These are phyloP conservation scores for Zasmidium angulare DNA, from an alignment of 2,329 filamentous ascomycete species.

Conservation along the genomic window DNA sequence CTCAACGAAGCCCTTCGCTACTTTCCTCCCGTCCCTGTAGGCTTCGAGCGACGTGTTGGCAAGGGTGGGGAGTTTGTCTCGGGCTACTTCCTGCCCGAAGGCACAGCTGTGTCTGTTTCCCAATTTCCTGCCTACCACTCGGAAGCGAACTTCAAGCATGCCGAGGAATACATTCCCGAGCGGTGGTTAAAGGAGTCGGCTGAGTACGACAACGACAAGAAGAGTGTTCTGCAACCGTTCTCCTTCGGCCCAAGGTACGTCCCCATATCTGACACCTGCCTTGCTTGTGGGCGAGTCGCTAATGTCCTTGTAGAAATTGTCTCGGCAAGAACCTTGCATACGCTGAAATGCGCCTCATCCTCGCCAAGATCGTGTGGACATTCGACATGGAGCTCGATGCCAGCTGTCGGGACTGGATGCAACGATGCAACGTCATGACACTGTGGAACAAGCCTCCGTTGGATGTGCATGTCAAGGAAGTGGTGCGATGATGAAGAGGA, in stretches of 20 bases:
- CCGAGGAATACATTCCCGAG: constrained; percentile 31
- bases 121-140: constrained; percentile 26
- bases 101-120: constrained; percentile 27
- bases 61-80: constrained; percentile 28
- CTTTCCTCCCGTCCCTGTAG: constrained; percentile 46
- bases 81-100: constrained; percentile 31
- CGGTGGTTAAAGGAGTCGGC: constrained; percentile 29
- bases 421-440: constrained; percentile 17
- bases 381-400: constrained; percentile 40
- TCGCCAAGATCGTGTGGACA: constrained; percentile 41
- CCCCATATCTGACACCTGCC: no score
- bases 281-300: not conserved
- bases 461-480: constrained; percentile 13
- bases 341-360: constrained; percentile 39
- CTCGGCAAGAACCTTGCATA: constrained; percentile 36
- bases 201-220: constrained; percentile 30
- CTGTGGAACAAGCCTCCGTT: constrained; percentile 20
- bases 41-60: constrained; percentile 32
- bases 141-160: constrained; percentile 27
- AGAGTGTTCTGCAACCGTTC: constrained; percentile 31
- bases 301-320: constrained; percentile 15
- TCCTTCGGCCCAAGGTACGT: constrained; percentile 31
- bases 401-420: constrained; percentile 24
- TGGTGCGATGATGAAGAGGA: constrained; percentile 1
- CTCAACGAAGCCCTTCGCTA: constrained; percentile 47